Percentiles rank a stretch among this genome's conserved stretches.
Evolutionary conservation across 345 rosid genomes (phyloP).

Genomic region (Tarenaya hassleriana): DNA sequence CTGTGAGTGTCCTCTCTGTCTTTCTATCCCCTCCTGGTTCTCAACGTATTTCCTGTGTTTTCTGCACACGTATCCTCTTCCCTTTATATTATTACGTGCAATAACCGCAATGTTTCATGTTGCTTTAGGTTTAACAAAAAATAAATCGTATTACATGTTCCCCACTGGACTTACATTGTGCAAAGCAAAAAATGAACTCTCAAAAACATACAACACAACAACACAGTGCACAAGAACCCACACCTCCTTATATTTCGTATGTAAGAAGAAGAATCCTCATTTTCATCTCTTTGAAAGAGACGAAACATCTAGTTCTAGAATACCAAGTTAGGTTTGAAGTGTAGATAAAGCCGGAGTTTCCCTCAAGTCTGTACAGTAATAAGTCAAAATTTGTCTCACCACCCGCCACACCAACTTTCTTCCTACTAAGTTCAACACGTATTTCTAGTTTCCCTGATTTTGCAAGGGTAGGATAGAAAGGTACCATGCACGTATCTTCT

Average conservation of each 20-base stretch:
- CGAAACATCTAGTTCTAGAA: conserved; percentile 12
- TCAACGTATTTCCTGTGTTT: background rate
- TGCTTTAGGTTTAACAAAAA: background rate
- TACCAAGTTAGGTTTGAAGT: conserved; percentile 9
- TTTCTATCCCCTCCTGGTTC: background rate
- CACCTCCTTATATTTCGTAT: conserved; percentile 8
- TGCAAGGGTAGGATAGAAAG: no score
- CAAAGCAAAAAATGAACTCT: conserved; percentile 3
- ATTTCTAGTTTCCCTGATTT: conserved; percentile 1
- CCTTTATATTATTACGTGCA: background rate
- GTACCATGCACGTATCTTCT: conserved; percentile 13
- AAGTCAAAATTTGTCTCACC: conserved; percentile 11
- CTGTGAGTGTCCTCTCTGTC: conserved; percentile 9
- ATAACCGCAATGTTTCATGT: no score
- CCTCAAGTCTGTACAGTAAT: conserved; percentile 7
- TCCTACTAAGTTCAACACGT: conserved; percentile 21
- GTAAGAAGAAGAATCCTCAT: conserved; percentile 1
- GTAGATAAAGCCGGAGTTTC: conserved; percentile 4
- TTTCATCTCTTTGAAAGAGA: background rate
- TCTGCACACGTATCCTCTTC: background rate
- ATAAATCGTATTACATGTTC: conserved; percentile 15
- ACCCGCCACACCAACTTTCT: conserved; percentile 5
- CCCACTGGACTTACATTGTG: conserved; percentile 3
- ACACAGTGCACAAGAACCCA: no score
- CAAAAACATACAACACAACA: conserved; percentile 8